A percentile compares a stretch with the other conserved stretches of the same genome.
These are phyloP conservation scores for Apophysomyces variabilis DNA, from an alignment of 371 early-diverging fungal genomes.

Conservation along the genomic window DNA sequence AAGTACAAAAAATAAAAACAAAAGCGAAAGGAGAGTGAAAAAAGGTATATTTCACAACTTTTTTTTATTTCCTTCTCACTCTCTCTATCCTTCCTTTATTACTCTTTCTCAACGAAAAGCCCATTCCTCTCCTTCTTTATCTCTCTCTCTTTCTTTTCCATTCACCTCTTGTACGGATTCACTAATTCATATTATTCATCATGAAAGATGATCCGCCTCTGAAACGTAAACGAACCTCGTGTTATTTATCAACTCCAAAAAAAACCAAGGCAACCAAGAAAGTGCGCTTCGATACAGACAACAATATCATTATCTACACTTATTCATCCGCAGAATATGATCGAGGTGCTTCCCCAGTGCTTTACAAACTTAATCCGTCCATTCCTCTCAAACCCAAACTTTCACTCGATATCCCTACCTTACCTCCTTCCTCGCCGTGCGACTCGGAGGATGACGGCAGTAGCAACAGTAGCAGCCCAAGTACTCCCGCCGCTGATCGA, in stretches of 20 bases:
- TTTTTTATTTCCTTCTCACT: neutral
- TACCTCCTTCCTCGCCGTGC: neutral
- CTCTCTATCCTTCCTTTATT: neutral
- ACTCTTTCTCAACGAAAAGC: conserved; percentile 8
- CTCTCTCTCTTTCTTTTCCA: conserved; percentile 9
- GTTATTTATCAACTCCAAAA: neutral
- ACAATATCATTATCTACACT: conserved; percentile 15
- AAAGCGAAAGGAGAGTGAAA: neutral
- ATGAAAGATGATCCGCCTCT: conserved; percentile 17
- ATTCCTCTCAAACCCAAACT: conserved; percentile 14
- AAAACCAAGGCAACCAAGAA: conserved; percentile 12
- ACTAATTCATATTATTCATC: neutral
- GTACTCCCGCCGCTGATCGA: conserved; percentile 15
- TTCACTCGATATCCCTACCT: conserved; percentile 21
- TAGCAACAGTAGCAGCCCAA: conserved; percentile 18
- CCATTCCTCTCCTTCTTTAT: conserved; percentile 13
- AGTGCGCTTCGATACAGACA: conserved; percentile 15
- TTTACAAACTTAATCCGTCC: conserved; percentile 22
- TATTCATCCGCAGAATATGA: conserved; percentile 24
- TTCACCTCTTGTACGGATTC: neutral
- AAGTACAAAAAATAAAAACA: neutral
- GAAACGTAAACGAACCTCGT: conserved; percentile 20
- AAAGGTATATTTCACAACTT: neutral
- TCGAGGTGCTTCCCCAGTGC: conserved; percentile 14
- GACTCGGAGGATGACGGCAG: conserved; percentile 13